Conservation (phyloP, 805 yeast genomes). For the Kurtzmaniella fragi region DNA sequence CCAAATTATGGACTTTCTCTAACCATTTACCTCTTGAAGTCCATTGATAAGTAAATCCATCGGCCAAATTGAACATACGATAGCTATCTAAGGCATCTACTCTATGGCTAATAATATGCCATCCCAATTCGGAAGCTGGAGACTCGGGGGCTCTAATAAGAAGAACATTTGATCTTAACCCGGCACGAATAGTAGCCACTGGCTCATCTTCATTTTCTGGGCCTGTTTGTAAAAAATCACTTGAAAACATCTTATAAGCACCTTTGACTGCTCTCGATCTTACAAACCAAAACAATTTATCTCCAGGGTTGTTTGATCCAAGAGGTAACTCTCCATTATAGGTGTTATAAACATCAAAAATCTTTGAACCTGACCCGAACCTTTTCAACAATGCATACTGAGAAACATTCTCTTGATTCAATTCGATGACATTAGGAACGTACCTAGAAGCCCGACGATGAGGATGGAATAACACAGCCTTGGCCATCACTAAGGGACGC, state of each 20-base stretch:
- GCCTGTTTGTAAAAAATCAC: constrained; percentile 37
- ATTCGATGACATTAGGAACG: constrained; percentile 48
- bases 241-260: constrained; percentile 53
- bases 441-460: constrained; percentile 55
- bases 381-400: constrained; percentile 48
- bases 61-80: constrained; percentile 55
- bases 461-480: constrained; percentile 48
- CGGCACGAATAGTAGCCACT: constrained; percentile 55
- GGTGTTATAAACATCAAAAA: constrained; percentile 51
- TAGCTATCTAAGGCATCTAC: constrained; percentile 60
- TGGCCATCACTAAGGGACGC: constrained; percentile 55
- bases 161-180: constrained; percentile 54
- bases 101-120: constrained; percentile 56
- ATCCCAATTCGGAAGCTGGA: constrained; percentile 54
- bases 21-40: constrained; percentile 53
- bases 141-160: constrained; percentile 46
- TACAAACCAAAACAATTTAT: constrained; percentile 47
- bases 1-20: constrained; percentile 53
- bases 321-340: constrained; percentile 28
- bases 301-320: constrained; percentile 39
- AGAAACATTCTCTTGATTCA: constrained; percentile 29
- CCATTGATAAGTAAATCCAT: constrained; percentile 63
- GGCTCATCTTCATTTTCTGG: constrained; percentile 50
- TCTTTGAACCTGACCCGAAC: constrained; percentile 59
- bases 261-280: constrained; percentile 67